Evolutionary conservation across 176 grass and related monocot species (phyloP), one percentile per base, ranked within the genome.

Genomic region (Puya raimondii): DNA sequence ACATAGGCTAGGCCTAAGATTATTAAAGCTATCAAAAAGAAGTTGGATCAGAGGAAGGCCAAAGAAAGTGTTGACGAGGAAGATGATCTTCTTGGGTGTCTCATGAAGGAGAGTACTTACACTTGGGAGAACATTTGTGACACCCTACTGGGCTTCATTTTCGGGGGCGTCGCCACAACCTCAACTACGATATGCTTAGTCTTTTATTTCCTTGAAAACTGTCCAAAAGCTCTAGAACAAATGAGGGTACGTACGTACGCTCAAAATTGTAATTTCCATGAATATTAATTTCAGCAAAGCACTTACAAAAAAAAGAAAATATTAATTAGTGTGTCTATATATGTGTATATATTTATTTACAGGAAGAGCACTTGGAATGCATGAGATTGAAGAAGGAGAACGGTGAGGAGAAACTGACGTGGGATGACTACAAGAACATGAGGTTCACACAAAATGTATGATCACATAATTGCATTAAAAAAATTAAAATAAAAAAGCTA

Each of bases 391-490:
- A 72, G 70, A 72, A 72, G 27, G 52, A 33, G 26, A 57, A 51
- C 9, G 70, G 70, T 10, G 25, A 6, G 50, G 21, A 51, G 2
- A 51, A 51, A 11, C 14, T 72, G 52, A 59, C 52, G 11, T 72
- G 70, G 70, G 53, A 72, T 1, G 70, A 72, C 27, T 72, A 59
- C 70, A 72, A 58, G 25, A 51, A 72, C 9, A 72, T 72, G 70
- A 27, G 29, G 52, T 72, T 72, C 26, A 72, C 51, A 9, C 70
- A 72, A 58, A 57, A 12, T 47, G 70, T 72, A 58, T 42, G 25
- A 14, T 33, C 12, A 10, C 8, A 13, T 4, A 12, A 7, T 12
- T 12, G n/a, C 17, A 52, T 17, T 3, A 17, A 50, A 48, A 69
- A 10, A 69, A 14, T 0, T 3, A 20, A 6, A 6, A 5, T 29